Evolutionary conservation across 2,329 filamentous ascomycete genomes (phyloP), one percentile per base, ranked within the genome.

Genomic region (Colletotrichum gigasporum): DNA sequence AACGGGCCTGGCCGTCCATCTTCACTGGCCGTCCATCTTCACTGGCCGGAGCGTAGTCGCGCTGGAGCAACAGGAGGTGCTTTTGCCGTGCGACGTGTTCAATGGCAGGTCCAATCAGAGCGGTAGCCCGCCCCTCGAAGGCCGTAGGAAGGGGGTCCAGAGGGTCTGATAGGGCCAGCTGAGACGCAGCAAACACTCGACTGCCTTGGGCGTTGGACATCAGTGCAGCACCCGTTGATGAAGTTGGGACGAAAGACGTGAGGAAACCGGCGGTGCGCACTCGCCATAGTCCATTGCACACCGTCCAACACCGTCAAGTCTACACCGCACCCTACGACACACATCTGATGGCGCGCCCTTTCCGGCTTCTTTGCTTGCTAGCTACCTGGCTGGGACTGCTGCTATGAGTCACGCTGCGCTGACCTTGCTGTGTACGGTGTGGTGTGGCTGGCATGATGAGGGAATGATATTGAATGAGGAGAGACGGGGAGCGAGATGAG

Each of bases 121-220:
- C 66, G 12, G 14, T 37, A 20, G 42, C 20, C 24, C 55, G 34
- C 50, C 37, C 47, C 20, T 54, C 34, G 18, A 26, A 24, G 51
- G 67, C 69, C 67, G 35, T 16, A 9, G 26, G 48, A 55, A 35
- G 26, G 42, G 53, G 20, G 26, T 67, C 67, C 67, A 65, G 69
- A 66, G 61, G 69, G 70, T 70, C 48, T 51, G 63, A 72, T 71
- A 70, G 68, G 70, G 41, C 69, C 65, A 70, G 69, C 54, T 70
- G 57, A 67, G 69, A 72, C 69, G 64, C 68, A 66, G 68, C 67
- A 53, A 55, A 70, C 65, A 71, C 70, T 73, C 73, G 72, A 70
- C 73, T 20, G 50, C 26, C 48, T 50, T 42, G 63, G 20, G 20
- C 45, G 63, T 67, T 67, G 65, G 65, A 67, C 65, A 67, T 52